Evolutionary conservation across 176 grass and related monocot species (phyloP), one percentile per base, ranked within the genome.

Genomic region (Carex cristatella): DNA sequence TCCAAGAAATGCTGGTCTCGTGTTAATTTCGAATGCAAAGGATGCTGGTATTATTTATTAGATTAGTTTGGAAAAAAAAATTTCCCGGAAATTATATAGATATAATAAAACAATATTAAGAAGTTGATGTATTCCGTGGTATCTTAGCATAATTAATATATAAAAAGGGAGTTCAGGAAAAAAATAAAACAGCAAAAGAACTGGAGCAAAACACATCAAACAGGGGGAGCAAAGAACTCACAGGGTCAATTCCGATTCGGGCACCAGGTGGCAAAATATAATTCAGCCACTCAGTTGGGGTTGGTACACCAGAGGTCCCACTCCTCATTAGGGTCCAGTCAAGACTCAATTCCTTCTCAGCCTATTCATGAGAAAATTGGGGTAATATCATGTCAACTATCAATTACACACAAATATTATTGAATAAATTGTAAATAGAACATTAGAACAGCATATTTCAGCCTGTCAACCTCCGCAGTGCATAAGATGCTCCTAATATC

Each of bases 241-340:
- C 95, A 89, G 95, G 95, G 73, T 98, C 95, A 65, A 98, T 98
- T 81, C 95, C 95, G 93, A 98, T 86, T 87, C 88, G 86, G 61
- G 89, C 86, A 79, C 92, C 92, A 71, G 92, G 84, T 49, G 91
- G 83, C 84, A 98, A 87, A 53, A 98, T 90, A 84, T 98, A 91
- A 89, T 90, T 98, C 66, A 98, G 84, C 95, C 95, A 98, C 82
- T 98, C 95, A 66, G 58, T 89, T 77, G 89, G 91, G 61, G 89
- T 93, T 81, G 95, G 95, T 79, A 94, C 89, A 66, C 92, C 95
- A 86, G 79, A 86, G 84, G 88, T 98, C 53, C 95, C 95, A 89
- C 89, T 94, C 19, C 95, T 84, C 95, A 94, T 94, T 16, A 98
- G 86, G 61, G 87, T 91, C 95, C 95, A 98, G 60, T 91, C 86